These are phyloP conservation scores for Talaromyces atroroseus DNA, from an alignment of 2,329 filamentous ascomycete species.

Conservation along the genomic window DNA sequence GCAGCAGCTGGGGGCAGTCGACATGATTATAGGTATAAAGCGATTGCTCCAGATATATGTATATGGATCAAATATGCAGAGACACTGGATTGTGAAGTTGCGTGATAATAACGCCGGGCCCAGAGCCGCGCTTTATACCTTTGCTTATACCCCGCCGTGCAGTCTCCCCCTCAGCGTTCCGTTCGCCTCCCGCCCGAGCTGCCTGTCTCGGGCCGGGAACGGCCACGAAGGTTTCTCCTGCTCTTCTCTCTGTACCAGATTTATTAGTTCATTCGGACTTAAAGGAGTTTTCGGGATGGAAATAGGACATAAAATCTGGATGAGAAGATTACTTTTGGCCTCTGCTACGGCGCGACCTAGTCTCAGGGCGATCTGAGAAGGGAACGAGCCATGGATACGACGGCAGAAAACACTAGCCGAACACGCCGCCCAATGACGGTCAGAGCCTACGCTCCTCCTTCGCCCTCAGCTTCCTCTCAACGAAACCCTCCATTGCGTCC, in stretches of 20 bases:
- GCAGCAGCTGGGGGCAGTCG: slow-evolving; percentile 13
- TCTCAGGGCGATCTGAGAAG: too few species aligned
- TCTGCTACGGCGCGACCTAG: too few species aligned
- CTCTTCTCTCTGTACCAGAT: not conserved
- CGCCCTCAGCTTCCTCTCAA: slow-evolving; percentile 15
- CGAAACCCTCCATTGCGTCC: slow-evolving; percentile 16
- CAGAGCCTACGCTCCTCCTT: not conserved
- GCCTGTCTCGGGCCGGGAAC: slow-evolving; percentile 11
- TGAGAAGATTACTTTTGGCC: too few species aligned
- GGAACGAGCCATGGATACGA: too few species aligned
- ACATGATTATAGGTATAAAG: slow-evolving; percentile 3
- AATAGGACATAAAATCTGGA: too few species aligned
- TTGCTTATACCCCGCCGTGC: not conserved
- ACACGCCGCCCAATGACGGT: too few species aligned
- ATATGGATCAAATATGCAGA: not conserved
- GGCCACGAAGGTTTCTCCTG: not conserved
- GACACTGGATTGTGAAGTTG: not conserved
- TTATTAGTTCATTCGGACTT: too few species aligned
- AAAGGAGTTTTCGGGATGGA: not conserved
- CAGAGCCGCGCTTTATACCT: not conserved
- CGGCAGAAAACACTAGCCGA: too few species aligned
- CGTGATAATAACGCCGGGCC: too few species aligned
- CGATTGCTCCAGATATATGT: too few species aligned
- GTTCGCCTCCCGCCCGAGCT: not conserved
- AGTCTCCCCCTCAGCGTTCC: not conserved